Base-by-base conservation (phyloP, 164 flowering plant species). In the Kalanchoe fedtschenkoi region DNA sequence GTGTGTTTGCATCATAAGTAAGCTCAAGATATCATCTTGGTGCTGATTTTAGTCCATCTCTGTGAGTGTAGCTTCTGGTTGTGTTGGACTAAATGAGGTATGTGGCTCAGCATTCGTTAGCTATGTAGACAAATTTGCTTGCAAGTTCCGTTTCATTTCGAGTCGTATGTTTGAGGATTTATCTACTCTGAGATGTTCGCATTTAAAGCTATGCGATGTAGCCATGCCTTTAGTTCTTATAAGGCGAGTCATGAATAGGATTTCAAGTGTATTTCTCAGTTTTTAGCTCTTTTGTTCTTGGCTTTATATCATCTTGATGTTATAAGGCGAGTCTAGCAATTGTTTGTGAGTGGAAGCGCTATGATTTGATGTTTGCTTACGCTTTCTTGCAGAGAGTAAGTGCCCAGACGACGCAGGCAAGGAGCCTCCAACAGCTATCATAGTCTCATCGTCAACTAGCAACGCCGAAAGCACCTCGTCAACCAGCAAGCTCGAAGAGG, bases 401-500 rank as follows among this genome's bases (percentile, higher is more conserved):
- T 83, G 87, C 1, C 72, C 81, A 11, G 85, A 79, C 67, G 89
- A 84, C 39, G 70, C 77, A 10, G 81, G 84, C 71, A 80, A 68
- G 74, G 95, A 83, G 65, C 87, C 85, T 30, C 85, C 85, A 15
- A 64, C 73, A 63, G 80, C 80, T 61, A 70, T 78, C 11, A 71
- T 69, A 34, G 75, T 78, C 47, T 77, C 92, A 34, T 82, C 97
- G n/a, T 69, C 96, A 41, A 81, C 91, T 8, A 85, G 96, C 71
- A 81, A 75, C 75, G 81, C 76, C 43, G 95, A 84, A 62, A 88
- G 96, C 65, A 83, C 64, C 62, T 79, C 92, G 47, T 83, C 91
- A 24, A 84, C 85, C 66, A 80, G 86, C 55, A 86, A 81, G 74
- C 80, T 83, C 21, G 84, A 80, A 62, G 91, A 86, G 68, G 97